A percentile compares a stretch with the other conserved stretches of the same genome.
These are phyloP conservation scores for Nakazawaea wyomingensis DNA, from an alignment of 805 yeast genomes.

Conservation along the genomic window DNA sequence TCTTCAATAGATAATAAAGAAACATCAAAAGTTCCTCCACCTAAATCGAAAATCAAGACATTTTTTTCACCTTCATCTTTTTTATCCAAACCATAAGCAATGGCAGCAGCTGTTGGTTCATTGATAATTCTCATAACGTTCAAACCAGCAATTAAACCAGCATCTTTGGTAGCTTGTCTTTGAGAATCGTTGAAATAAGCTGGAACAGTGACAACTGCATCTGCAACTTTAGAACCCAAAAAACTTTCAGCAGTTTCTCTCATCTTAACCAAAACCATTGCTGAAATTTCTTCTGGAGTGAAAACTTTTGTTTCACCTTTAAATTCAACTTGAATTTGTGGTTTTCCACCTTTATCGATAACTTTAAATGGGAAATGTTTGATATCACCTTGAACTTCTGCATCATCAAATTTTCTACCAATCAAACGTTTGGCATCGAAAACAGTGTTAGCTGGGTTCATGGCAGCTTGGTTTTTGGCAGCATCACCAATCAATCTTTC, in stretches of 20 bases:
- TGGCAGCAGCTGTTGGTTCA: conserved; percentile 98
- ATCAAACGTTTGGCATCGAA: conserved; percentile 89
- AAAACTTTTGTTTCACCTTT: conserved; percentile 81
- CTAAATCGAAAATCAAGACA: conserved; percentile 88
- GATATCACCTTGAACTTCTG: conserved; percentile 76
- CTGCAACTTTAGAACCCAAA: conserved; percentile 78
- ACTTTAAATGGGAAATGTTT: conserved; percentile 85
- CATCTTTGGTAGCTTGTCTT: conserved; percentile 98
- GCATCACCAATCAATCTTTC: conserved; percentile 95
- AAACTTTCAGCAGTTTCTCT: conserved; percentile 85
- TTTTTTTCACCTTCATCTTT: conserved; percentile 74
- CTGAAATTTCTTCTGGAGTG: conserved; percentile 92
- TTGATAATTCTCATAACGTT: conserved; percentile 92
- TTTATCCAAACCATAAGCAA: conserved; percentile 91
- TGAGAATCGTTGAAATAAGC: conserved; percentile 97
- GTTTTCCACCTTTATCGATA: conserved; percentile 69
- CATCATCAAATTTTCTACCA: conserved; percentile 81
- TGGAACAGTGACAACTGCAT: conserved; percentile 95
- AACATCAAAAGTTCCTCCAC: conserved; percentile 99
- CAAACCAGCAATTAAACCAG: conserved; percentile 94
- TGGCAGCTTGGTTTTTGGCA: conserved; percentile 95
- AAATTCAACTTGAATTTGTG: conserved; percentile 77
- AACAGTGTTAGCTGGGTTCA: conserved; percentile 86
- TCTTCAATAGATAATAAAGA: conserved; percentile 87
- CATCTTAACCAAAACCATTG: conserved; percentile 89